Percentiles rank a stretch among this genome's conserved stretches.
Conservation (phyloP, 2,329 filamentous ascomycete genomes). For the Penicillium sp. region DNA sequence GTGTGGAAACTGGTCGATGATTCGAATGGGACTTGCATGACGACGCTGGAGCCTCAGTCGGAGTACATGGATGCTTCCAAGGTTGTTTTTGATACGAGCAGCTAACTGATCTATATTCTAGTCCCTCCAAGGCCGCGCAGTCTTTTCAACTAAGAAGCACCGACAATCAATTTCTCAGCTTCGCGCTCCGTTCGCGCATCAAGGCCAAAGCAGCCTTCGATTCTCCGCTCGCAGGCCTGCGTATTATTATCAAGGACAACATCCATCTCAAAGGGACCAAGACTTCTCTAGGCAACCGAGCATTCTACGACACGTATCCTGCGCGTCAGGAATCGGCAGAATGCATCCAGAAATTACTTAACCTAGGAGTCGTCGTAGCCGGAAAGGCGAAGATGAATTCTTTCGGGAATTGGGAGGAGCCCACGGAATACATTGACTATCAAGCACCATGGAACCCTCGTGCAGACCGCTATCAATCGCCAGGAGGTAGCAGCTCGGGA, state of each 20-base stretch:
- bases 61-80: neutral
- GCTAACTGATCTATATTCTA: neutral
- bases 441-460: conserved; percentile 21
- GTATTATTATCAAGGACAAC: conserved; percentile 62
- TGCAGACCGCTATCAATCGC: conserved; percentile 32
- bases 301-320: conserved; percentile 54
- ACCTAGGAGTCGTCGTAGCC: conserved; percentile 52
- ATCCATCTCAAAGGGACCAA: conserved; percentile 55
- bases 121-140: neutral
- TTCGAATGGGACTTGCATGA: neutral
- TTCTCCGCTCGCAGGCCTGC: conserved; percentile 54
- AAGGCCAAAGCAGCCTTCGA: neutral
- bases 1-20: neutral
- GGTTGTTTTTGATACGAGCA: neutral
- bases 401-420: conserved; percentile 21
- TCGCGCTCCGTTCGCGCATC: neutral
- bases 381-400: conserved; percentile 29
- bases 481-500: conserved; percentile 23
- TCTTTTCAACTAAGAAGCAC: neutral
- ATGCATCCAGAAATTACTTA: conserved; percentile 52
- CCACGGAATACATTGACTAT: conserved; percentile 26
- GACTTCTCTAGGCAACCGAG: conserved; percentile 56
- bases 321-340: conserved; percentile 45
- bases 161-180: neutral
- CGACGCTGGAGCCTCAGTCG: neutral